Evolutionary conservation across 306 rosid species (phyloP).

Genomic region (Prunus davidiana): DNA sequence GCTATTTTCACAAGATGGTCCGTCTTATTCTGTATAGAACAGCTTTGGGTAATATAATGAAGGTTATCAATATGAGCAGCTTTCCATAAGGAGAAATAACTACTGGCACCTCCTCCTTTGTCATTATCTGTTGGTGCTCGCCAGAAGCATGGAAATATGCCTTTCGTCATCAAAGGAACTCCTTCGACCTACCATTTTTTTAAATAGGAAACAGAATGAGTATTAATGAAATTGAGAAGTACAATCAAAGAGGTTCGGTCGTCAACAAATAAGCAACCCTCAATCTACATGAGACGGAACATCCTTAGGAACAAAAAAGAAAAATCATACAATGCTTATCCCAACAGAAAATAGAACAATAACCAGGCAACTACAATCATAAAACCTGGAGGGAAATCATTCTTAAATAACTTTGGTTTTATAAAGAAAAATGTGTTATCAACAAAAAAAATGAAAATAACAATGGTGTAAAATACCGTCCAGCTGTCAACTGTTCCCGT

Average conservation of each 20-base stretch:
- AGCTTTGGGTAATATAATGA: slow-evolving; percentile 55
- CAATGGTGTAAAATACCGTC: slow-evolving; percentile 60
- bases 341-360: not conserved
- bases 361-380: not conserved
- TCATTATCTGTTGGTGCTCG: slow-evolving; percentile 92
- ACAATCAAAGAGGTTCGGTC: not conserved
- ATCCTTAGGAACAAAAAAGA: not conserved
- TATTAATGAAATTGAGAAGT: not conserved
- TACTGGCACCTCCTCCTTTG: slow-evolving; percentile 66
- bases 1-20: slow-evolving; percentile 39
- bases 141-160: slow-evolving; percentile 86
- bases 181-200: slow-evolving; percentile 57
- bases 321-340: not conserved
- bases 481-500: slow-evolving; percentile 79
- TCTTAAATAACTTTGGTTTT: not conserved
- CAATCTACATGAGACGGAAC: not conserved
- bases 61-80: slow-evolving; percentile 63
- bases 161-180: slow-evolving; percentile 58
- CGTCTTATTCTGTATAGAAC: slow-evolving; percentile 40
- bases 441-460: not conserved
- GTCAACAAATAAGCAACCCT: not conserved
- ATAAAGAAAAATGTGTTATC: not conserved
- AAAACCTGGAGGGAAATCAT: not conserved
- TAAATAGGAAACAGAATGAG: not conserved
- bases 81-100: slow-evolving; percentile 79